Evolutionary conservation across 2,329 filamentous ascomycete genomes (phyloP), one percentile per base, ranked within the genome.

Genomic region (Chrysoporthe puriensis): DNA sequence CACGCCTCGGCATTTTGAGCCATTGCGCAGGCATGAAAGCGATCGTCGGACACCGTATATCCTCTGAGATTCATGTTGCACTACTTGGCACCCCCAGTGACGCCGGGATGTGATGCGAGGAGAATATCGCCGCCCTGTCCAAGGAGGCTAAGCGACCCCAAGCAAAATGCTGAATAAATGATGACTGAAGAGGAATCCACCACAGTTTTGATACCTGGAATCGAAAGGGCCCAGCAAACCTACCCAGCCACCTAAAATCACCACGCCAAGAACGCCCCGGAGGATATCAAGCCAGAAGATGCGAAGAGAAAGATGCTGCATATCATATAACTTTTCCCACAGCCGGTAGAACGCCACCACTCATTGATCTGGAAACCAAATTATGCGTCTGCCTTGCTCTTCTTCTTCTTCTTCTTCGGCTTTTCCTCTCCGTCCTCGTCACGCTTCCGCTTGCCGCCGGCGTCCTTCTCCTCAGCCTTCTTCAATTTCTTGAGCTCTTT

Each of bases 401-500:
- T 80, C 77, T 79, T 80, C 73, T 79, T 80, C 73, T 80, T 82
- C 80, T 82, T 84, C 77, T 85, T 85, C 50, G 82, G 79, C 74
- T 83, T 87, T 77, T 87, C 88, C 78, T 91, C 91, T 71, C 82
- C 84, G 72, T 89, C 88, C 69, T 88, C 91, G 61, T 88, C 88
- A 69, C 85, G 84, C 82, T 92, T 91, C 77, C 90, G 86, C 86
- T 93, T 92, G 86, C 93, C 93, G 79, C 85, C 86, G 74, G 80
- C 76, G 69, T 81, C 80, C 74, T 88, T 86, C 76, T 87, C 82
- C 70, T 84, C 87, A 21, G 78, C 79, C 81, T 90, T 91, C 80
- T 86, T 88, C 68, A 85, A 81, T 83, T 91, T 91, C 85, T 92
- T 92, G 74, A 90, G 78, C 59, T 92, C 89, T 82, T 92, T 93